Evolutionary conservation across 805 yeast species (phyloP).

Genomic region (Ogataea angusta): DNA sequence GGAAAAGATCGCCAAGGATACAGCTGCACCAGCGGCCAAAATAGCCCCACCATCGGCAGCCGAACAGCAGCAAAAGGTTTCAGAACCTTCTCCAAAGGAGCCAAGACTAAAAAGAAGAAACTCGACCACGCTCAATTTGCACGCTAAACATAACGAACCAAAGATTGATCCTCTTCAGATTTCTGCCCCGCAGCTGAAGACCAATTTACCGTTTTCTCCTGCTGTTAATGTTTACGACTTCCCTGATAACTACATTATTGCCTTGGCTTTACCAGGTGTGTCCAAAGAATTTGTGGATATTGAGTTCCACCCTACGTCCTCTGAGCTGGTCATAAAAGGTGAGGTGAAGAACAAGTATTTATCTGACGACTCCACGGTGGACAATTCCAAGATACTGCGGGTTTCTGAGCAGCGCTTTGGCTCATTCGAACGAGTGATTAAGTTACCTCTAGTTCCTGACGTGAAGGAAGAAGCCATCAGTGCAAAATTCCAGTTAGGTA

Average conservation of each 20-base stretch:
- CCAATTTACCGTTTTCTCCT: conserved; percentile 52
- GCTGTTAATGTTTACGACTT: conserved; percentile 56
- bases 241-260: conserved; percentile 42
- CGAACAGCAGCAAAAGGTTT: not conserved
- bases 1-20: not conserved
- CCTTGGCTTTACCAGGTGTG: conserved; percentile 59
- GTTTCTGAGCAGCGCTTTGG: conserved; percentile 56
- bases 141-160: conserved; percentile 15
- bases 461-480: conserved; percentile 51
- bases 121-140: conserved; percentile 18
- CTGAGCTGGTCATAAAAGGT: conserved; percentile 53
- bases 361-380: conserved; percentile 32
- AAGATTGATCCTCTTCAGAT: conserved; percentile 41
- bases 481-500: conserved; percentile 53
- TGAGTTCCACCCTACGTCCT: conserved; percentile 57
- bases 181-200: conserved; percentile 41
- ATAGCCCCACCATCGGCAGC: not conserved
- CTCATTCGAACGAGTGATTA: conserved; percentile 53
- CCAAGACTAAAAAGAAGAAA: conserved; percentile 9
- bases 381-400: conserved; percentile 35
- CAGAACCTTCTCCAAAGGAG: not conserved
- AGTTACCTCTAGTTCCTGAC: conserved; percentile 51
- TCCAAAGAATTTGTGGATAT: conserved; percentile 48
- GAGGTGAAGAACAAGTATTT: conserved; percentile 38
- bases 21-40: not conserved